A percentile compares a stretch with the other conserved stretches of the same genome.
Conservation (phyloP, 441 rosid genomes). For the Populus tomentosa region DNA sequence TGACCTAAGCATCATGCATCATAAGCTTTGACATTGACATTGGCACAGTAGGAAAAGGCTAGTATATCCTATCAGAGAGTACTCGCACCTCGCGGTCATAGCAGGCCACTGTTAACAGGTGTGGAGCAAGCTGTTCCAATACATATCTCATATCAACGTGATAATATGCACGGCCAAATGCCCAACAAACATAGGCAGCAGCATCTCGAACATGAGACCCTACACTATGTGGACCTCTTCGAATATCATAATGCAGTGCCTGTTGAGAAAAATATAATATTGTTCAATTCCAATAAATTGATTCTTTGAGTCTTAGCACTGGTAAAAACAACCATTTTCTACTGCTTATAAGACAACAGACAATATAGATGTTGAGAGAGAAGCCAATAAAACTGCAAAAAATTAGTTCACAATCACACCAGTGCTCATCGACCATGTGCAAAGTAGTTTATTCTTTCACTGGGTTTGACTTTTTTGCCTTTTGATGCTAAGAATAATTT, state of each 20-base stretch:
- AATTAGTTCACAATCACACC: background rate
- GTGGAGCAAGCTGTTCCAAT: conserved; percentile 84
- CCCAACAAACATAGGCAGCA: conserved; percentile 99
- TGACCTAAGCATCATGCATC: conserved; percentile 54
- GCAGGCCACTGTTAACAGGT: conserved; percentile 84
- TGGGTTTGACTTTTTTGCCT: background rate
- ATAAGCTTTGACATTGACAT: conserved; percentile 7
- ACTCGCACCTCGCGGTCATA: conserved; percentile 88
- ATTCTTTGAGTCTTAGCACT: background rate
- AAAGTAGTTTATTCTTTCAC: background rate
- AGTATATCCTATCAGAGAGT: conserved; percentile 6
- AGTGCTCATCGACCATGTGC: background rate
- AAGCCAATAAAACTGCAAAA: background rate
- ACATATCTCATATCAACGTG: conserved; percentile 75
- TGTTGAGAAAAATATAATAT: conserved; percentile 27
- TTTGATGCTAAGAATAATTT: background rate
- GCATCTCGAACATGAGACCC: conserved; percentile 99
- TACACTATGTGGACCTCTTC: conserved; percentile 97
- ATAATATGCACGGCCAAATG: conserved; percentile 97
- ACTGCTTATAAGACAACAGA: background rate
- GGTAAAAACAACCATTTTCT: background rate
- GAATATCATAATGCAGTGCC: conserved; percentile 96
- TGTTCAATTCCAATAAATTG: background rate
- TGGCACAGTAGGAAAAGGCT: conserved; percentile 7
- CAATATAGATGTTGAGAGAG: background rate